Evolutionary conservation across 2,329 filamentous ascomycete genomes (phyloP).

Genomic region (Cryphonectria radicalis): DNA sequence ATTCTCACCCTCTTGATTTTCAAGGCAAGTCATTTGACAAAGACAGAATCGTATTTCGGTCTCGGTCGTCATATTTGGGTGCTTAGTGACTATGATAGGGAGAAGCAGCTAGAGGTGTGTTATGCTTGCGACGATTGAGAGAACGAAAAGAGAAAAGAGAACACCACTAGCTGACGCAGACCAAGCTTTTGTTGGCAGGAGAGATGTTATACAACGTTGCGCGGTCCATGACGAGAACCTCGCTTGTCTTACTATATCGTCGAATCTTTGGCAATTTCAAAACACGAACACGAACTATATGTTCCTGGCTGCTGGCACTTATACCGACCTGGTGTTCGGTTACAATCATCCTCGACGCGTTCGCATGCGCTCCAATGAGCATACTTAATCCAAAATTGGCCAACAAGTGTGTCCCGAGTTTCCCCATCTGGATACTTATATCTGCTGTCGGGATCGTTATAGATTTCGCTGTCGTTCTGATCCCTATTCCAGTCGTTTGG

Average conservation of each 20-base stretch:
- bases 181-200: conserved; percentile 38
- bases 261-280: conserved; percentile 41
- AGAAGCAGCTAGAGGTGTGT: conserved; percentile 36
- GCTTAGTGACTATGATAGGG: conserved; percentile 29
- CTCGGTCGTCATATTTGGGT: conserved; percentile 36
- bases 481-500: conserved; percentile 36
- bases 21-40: not conserved
- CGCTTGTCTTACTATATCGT: conserved; percentile 45
- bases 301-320: conserved; percentile 35
- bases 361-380: conserved; percentile 37
- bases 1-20: not conserved
- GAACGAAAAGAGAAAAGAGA: too few species aligned
- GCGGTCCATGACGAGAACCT: conserved; percentile 42
- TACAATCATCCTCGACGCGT: conserved; percentile 37
- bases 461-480: conserved; percentile 35
- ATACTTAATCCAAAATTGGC: conserved; percentile 32
- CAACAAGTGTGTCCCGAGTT: conserved; percentile 35
- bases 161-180: not conserved
- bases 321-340: conserved; percentile 37
- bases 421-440: conserved; percentile 38
- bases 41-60: conserved; percentile 34
- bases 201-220: conserved; percentile 42
- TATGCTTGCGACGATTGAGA: not conserved
- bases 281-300: conserved; percentile 35
- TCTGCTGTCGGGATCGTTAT: conserved; percentile 36